Base-by-base conservation (phyloP, 495 filamentous ascomycete species). In the Aspergillus affinis region DNA sequence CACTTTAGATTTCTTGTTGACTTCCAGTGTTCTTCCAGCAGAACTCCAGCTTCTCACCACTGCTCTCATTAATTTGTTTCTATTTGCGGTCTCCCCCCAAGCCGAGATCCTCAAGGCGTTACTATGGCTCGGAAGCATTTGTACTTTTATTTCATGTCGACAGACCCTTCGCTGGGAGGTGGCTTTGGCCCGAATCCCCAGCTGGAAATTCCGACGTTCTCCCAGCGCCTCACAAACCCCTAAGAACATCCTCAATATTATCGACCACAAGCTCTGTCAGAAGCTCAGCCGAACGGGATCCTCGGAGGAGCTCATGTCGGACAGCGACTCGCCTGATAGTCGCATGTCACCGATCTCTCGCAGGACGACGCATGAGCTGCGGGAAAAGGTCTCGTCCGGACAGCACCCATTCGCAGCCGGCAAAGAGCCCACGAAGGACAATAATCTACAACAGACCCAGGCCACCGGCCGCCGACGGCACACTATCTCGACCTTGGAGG, bases 31-130 rank as follows among this genome's bases (percentile, higher is more conserved):
- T 48, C 81, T 96, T 45, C 81, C 87, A 4, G 88, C 95, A 3
- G 94, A 98, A 67, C 74, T 97, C 52, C 92, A 97, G 63, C 80
- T 98, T 17, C 83, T 97, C 47, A 92, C 92, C 20, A 82, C 84
- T 41, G 85, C 86, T 15, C 80, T 98, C 48, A 90, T 97, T 65
- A 91, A 97, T 71, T 72, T 98, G 47, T 78, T 92, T 45, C 69
- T 96, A 15, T 83, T 92, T 61, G 86, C 92, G 26, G 68, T 72
- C 10, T 96, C 93, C 9, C 92, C 94, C 1, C 95, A 98, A 74
- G 86, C 86, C 7, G 76, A 89, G 30, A 95, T 98, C 50, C 73
- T 98, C 6, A 89, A 90, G 70, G 83, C 87, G 9, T 68, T 97
- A 29, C 78, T 98, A 7, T 98, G 94, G 93, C 81, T 91, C 41